phyloP scores from a whole-genome alignment of 2,329 filamentous ascomycete species.

The Xylariaceae sp. region DNA sequence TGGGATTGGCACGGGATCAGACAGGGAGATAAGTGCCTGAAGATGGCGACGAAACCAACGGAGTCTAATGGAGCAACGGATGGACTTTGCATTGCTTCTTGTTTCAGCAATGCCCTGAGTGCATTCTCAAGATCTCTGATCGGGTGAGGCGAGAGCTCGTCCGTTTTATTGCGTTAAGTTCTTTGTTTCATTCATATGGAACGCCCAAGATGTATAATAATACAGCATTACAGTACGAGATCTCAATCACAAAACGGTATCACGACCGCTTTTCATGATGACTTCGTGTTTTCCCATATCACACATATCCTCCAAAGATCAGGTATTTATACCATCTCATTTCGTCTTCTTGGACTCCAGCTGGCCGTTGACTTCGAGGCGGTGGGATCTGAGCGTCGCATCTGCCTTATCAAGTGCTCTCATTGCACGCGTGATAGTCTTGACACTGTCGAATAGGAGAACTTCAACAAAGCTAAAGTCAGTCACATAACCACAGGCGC shows the following conservation, averaged over 20 bases:
- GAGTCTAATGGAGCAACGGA: not conserved
- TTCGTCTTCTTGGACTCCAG: conserved; percentile 26
- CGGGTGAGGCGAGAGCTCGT: not conserved
- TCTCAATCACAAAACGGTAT: not conserved
- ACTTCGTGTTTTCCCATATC: not conserved
- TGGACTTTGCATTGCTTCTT: not conserved
- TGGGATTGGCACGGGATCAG: not conserved
- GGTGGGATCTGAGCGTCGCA: conserved; percentile 20
- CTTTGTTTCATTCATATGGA: not conserved
- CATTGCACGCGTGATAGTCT: conserved; percentile 25
- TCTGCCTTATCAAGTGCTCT: conserved; percentile 26
- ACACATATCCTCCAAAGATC: not conserved
- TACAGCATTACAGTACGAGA: not conserved
- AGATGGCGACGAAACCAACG: not conserved
- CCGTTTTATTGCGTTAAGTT: not conserved
- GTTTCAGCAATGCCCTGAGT: not conserved
- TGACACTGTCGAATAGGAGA: conserved; percentile 27
- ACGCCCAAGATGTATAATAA: not conserved
- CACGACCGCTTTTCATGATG: not conserved
- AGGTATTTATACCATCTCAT: not conserved
- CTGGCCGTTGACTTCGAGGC: conserved; percentile 5
- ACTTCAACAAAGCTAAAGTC: conserved; percentile 17
- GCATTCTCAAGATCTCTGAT: not conserved
- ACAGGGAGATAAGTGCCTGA: not conserved
- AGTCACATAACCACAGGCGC: not conserved